Evolutionary conservation across 441 rosid species (phyloP).

Genomic region (Flueggea neowawraea): DNA sequence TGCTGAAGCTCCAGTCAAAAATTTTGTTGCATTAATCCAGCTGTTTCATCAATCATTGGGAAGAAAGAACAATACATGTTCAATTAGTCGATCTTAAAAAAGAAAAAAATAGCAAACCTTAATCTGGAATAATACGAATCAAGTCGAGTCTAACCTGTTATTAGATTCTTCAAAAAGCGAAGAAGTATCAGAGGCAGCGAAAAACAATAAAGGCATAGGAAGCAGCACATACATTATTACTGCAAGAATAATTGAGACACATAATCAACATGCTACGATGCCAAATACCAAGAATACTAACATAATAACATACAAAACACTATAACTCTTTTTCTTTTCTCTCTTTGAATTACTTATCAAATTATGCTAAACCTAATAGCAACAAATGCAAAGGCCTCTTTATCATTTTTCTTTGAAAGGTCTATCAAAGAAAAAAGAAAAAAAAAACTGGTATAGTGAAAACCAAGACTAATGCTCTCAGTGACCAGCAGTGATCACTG

Average conservation of each 20-base stretch:
- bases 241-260: slow-evolving; percentile 29
- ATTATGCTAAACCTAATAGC: too few species aligned
- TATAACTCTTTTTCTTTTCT: too few species aligned
- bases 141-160: slow-evolving; percentile 33
- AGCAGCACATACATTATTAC: slow-evolving; percentile 90
- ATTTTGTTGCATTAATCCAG: slow-evolving; percentile 89
- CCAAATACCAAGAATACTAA: too few species aligned
- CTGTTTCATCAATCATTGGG: slow-evolving; percentile 28
- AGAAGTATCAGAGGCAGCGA: slow-evolving; percentile 66
- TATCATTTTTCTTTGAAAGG: too few species aligned
- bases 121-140: slow-evolving; percentile 1
- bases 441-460: too few species aligned
- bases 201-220: slow-evolving; percentile 96
- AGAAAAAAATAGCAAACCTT: slow-evolving; percentile 4
- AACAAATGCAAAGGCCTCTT: too few species aligned
- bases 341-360: too few species aligned
- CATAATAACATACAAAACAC: too few species aligned
- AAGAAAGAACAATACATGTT: not conserved
- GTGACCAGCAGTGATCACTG: too few species aligned
- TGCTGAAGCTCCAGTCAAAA: slow-evolving; percentile 89
- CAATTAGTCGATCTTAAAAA: not conserved
- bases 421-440: too few species aligned
- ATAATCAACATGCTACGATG: slow-evolving; percentile 7
- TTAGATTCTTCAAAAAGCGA: slow-evolving; percentile 62
- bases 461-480: too few species aligned